These are phyloP conservation scores for Rhodotorula glutinis DNA, from an alignment of 1,284 basidiomycete genomes.

Conservation along the genomic window DNA sequence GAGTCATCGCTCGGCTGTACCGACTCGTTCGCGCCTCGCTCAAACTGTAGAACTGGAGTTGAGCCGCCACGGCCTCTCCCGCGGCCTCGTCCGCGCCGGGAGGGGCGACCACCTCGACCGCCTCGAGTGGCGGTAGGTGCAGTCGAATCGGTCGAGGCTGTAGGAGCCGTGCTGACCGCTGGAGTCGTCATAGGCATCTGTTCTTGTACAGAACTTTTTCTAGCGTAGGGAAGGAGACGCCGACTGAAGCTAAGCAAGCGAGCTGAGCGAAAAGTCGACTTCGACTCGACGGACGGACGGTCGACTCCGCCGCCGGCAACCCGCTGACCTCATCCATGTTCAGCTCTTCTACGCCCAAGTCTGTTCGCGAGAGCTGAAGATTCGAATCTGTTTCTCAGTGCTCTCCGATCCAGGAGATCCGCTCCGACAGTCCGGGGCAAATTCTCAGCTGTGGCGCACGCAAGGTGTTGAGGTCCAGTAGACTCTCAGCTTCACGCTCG, in stretches of 20 bases:
- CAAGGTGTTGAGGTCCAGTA: no score
- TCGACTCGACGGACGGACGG: background rate
- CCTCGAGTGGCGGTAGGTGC: conserved; percentile 1
- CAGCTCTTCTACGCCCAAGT: background rate
- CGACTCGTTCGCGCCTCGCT: background rate
- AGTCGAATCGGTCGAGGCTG: background rate
- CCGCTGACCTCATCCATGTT: background rate
- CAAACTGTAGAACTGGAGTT: background rate
- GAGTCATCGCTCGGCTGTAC: background rate
- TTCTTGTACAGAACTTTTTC: no score
- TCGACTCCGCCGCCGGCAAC: background rate
- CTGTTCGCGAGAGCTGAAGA: no score
- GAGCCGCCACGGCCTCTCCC: background rate
- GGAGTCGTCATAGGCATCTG: no score
- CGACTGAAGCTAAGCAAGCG: background rate
- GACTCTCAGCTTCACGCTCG: no score
- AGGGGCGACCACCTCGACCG: background rate
- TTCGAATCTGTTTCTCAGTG: no score
- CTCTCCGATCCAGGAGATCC: background rate
- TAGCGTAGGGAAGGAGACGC: background rate
- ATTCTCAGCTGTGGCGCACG: background rate
- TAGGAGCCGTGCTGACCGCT: no score
- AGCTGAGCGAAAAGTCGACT: no score
- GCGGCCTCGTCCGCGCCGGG: background rate
- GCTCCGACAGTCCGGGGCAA: background rate